These are phyloP conservation scores for Parascedosporium putredinis DNA, from an alignment of 2,329 filamentous ascomycete genomes.

Conservation along the genomic window DNA sequence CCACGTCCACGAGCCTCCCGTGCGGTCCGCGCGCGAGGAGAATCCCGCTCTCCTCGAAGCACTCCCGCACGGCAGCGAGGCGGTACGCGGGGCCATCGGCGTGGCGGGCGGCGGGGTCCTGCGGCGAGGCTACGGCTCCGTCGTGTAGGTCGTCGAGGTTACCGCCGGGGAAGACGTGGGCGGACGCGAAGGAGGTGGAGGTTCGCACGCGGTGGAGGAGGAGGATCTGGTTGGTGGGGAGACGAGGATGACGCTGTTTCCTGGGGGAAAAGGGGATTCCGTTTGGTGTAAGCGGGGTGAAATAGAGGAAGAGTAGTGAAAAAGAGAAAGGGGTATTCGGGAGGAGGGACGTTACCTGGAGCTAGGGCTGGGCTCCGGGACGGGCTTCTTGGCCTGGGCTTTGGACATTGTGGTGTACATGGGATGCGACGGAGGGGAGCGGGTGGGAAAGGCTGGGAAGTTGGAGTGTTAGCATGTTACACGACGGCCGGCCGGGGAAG, in stretches of 20 bases:
- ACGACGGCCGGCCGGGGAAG: too few species aligned
- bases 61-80: slow-evolving; percentile 78
- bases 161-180: slow-evolving; percentile 92
- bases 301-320: too few species aligned
- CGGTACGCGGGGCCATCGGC: slow-evolving; percentile 64
- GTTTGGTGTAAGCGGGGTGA: background rate
- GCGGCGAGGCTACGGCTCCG: slow-evolving; percentile 36
- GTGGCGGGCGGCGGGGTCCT: slow-evolving; percentile 47
- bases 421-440: background rate
- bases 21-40: slow-evolving; percentile 48
- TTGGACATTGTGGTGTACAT: background rate
- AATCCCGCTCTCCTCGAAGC: slow-evolving; percentile 91
- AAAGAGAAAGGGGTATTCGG: too few species aligned
- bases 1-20: slow-evolving; percentile 51
- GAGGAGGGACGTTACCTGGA: slow-evolving; percentile 52
- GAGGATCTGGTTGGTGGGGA: slow-evolving; percentile 82
- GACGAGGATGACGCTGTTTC: slow-evolving; percentile 57
- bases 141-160: slow-evolving; percentile 72
- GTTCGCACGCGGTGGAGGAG: slow-evolving; percentile 78
- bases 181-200: slow-evolving; percentile 76
- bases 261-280: background rate
- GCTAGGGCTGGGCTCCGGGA: slow-evolving; percentile 48
- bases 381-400: background rate
- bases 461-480: too few species aligned
- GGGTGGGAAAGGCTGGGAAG: background rate